Evolutionary conservation across 2,329 filamentous ascomycete genomes (phyloP), one percentile per base, ranked within the genome.

Genomic region (Beauveria varroae): DNA sequence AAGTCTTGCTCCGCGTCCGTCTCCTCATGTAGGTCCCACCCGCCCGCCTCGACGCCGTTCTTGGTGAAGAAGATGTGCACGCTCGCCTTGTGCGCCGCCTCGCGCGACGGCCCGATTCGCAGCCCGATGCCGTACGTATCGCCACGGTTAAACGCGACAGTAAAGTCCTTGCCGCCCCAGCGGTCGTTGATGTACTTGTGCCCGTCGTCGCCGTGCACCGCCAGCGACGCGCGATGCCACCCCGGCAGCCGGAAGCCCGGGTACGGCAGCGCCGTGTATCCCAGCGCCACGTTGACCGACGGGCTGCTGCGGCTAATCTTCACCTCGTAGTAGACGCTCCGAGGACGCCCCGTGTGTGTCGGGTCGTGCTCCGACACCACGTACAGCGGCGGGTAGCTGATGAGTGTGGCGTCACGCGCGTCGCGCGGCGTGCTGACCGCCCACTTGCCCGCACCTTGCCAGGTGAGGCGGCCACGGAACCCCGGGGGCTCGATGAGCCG

Each of bases 151-250:
- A 92, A 92, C 5, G 85, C 78, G 10, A 71, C 67, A 0, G 86
- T 86, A 64, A 93, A 93, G 61, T 85, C 78, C 64, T 83, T 83
- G 20, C 90, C 90, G 24, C 90, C 90, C 78, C 82, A 88, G 8
- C 80, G 79, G 71, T 93, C 88, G 69, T 92, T 91, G 67, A 91
- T 80, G 71, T 88, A 95, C 71, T 83, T 82, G 67, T 87, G 81
- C 0, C 90, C 90, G 71, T 93, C 90, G 71, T 93, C 90, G 52
- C 87, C 86, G 70, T 93, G 90, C n/a, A 93, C 84, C 1, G 80
- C 90, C 16, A 93, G 69, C 64, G 85, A 88, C 20, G 83, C 90
- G 40, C 90, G 82, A 70, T 95, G 88, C 90, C 90, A 93, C 2
- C 90, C 90, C 0, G 90, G 90, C 63, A 93, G 81, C 8, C 90